Evolutionary conservation across 2,329 filamentous ascomycete species (phyloP).

Genomic region (Cytospora leucostoma): DNA sequence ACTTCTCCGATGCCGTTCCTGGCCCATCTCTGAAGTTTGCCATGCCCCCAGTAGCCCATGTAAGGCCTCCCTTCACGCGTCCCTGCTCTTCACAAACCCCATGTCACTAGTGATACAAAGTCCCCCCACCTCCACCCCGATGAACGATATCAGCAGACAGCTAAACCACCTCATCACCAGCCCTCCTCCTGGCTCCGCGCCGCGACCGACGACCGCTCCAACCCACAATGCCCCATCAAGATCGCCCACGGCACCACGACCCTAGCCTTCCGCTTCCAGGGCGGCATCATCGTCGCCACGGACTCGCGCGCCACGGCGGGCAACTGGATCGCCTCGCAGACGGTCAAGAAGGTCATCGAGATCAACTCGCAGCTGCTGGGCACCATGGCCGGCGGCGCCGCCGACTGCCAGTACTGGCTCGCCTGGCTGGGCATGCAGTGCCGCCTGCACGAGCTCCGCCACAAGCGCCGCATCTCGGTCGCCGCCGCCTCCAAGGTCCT

Average conservation of each 20-base stretch:
- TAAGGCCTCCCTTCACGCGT: constrained; percentile 46
- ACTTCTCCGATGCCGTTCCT: constrained; percentile 69
- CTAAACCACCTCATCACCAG: constrained; percentile 45
- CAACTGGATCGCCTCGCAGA: constrained; percentile 99
- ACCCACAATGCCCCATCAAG: constrained; percentile 98
- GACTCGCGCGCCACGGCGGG: constrained; percentile 96
- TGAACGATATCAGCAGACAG: constrained; percentile 13
- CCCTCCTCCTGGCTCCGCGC: constrained; percentile 93
- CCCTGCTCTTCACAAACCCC: background rate
- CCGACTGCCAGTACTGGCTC: constrained; percentile 99
- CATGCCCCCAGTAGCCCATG: constrained; percentile 88
- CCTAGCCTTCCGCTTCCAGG: constrained; percentile 95
- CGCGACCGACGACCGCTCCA: constrained; percentile 94
- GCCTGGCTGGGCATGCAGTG: constrained; percentile 99
- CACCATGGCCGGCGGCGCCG: constrained; percentile 97
- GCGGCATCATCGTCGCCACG: constrained; percentile 96
- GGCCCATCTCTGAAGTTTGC: constrained; percentile 90
- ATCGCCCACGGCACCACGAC: constrained; percentile 98
- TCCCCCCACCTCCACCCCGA: constrained; percentile 13
- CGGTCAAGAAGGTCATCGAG: constrained; percentile 99
- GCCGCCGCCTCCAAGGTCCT: constrained; percentile 98
- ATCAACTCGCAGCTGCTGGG: constrained; percentile 93
- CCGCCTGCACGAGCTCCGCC: constrained; percentile 96
- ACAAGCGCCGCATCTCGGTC: constrained; percentile 98
- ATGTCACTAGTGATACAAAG: background rate